Base-by-base conservation (phyloP, 805 yeast species). In the Saccharomyces eubayanus region DNA sequence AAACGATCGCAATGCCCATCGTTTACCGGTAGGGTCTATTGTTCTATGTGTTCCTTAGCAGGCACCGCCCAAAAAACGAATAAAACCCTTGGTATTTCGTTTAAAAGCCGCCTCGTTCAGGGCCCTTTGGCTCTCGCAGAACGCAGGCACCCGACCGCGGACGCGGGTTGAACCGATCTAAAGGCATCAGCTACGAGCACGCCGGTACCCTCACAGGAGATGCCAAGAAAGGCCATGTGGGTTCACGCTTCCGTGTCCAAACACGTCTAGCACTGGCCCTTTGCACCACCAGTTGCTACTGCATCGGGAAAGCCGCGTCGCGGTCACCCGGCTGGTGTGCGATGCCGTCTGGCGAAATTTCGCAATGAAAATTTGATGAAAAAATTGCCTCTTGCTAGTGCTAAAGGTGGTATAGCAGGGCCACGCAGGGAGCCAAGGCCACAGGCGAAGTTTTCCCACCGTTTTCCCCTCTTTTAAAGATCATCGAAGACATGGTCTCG, bases 381-480 rank as follows among this genome's bases (percentile, higher is more conserved):
- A 36, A 36, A 36, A 36, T 36, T 36, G 43, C 43, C 43, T 36
- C 43, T 36, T 16, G 20, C 21, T 36, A 36, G 43, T 36, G 43
- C 5, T 24, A 28, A 36, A 36, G 8, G 43, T n/a, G 20, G 43
- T 16, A 36, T 16, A 36, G 43, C 43, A 36, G 43, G 28, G 53
- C 48, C 6, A 43, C 43, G 21, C 31, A 53, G 21, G 31, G 28
- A 28, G 49, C 49, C 28, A 21, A 20, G 46, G 55, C 45, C 10
- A 50, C 53, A n/a, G 43, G 49, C 14, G 41, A 53, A 29, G 48
- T 50, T 12, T 53, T 53, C 50, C 30, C 14, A 5, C 20, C 48
- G 1, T 31, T 29, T 36, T 21, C 50, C 24, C 20, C 16, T 21
- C 20, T 36, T 28, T 16, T 6, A 36, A 3, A 36, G 43, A 16